Percentiles rank a stretch among this genome's conserved stretches.
phyloP scores from a whole-genome alignment of 805 yeast genomes.

The Ogataea sp. region DNA sequence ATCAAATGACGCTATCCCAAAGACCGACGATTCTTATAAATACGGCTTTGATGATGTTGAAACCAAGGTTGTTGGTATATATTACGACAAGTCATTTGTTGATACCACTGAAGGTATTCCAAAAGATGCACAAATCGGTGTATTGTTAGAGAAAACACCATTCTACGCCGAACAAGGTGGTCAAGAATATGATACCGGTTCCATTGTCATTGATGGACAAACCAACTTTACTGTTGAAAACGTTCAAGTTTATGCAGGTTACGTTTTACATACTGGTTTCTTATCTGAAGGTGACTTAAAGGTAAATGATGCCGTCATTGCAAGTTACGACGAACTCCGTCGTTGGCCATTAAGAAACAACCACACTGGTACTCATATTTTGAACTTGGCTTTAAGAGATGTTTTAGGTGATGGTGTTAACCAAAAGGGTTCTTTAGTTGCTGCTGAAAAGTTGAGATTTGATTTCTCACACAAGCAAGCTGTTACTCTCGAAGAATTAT shows the following conservation, averaged over 20 bases:
- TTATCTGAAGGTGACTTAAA: conserved; percentile 67
- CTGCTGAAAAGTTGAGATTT: conserved; percentile 90
- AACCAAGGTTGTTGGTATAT: conserved; percentile 64
- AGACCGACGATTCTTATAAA: conserved; percentile 78
- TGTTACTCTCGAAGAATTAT: conserved; percentile 60
- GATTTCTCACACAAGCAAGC: conserved; percentile 94
- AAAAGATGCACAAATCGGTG: conserved; percentile 46
- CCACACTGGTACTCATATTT: conserved; percentile 96
- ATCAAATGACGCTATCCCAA: conserved; percentile 49
- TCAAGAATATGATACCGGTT: conserved; percentile 95
- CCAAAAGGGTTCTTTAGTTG: conserved; percentile 95
- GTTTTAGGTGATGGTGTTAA: conserved; percentile 84
- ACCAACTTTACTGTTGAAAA: conserved; percentile 86
- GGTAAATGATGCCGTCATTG: conserved; percentile 66
- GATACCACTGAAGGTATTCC: conserved; percentile 28
- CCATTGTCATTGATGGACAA: conserved; percentile 77
- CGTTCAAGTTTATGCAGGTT: conserved; percentile 90
- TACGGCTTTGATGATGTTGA: conserved; percentile 64
- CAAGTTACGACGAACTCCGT: conserved; percentile 85
- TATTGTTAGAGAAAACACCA: conserved; percentile 82
- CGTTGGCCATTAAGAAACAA: conserved; percentile 96
- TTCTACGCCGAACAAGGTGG: conserved; percentile 99
- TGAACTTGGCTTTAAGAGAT: conserved; percentile 81
- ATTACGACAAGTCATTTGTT: conserved; percentile 57
- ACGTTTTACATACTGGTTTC: conserved; percentile 89